Evolutionary conservation across 2,329 filamentous ascomycete genomes (phyloP).

Genomic region (Podosphaera xanthii): DNA sequence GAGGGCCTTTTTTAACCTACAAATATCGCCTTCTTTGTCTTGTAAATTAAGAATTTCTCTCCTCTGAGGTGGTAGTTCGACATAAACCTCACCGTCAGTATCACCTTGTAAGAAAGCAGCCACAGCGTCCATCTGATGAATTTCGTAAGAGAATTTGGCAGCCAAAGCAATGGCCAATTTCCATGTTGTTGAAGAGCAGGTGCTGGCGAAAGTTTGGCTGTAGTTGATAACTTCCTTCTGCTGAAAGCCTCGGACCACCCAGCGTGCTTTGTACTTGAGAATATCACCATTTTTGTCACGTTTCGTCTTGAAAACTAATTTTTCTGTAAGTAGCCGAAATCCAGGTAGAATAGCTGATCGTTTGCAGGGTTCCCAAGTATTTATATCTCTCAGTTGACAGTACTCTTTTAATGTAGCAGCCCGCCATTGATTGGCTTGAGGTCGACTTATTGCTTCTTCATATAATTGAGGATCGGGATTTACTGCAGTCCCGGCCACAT

Average conservation of each 20-base stretch:
- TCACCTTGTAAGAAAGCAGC: conserved; percentile 1
- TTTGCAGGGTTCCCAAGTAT: background rate
- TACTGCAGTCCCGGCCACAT: background rate
- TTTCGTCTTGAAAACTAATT: background rate
- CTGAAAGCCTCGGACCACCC: background rate
- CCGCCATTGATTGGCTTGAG: background rate
- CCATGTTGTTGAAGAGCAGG: background rate
- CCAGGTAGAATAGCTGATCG: background rate
- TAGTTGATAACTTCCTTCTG: background rate
- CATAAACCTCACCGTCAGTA: background rate
- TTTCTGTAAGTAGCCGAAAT: background rate
- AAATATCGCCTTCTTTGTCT: background rate
- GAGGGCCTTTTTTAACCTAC: background rate
- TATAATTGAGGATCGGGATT: background rate
- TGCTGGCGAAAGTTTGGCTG: background rate
- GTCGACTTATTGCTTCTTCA: background rate
- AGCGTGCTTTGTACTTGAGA: background rate
- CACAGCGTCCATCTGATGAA: background rate
- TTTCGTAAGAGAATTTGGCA: background rate
- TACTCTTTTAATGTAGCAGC: background rate
- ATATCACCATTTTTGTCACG: background rate
- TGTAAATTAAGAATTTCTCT: background rate
- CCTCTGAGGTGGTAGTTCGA: background rate
- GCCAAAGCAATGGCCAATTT: background rate
- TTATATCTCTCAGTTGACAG: background rate